A percentile compares a stretch with the other conserved stretches of the same genome.
phyloP scores from a whole-genome alignment of 129 eudicot genomes.

The Arctium lappa region DNA sequence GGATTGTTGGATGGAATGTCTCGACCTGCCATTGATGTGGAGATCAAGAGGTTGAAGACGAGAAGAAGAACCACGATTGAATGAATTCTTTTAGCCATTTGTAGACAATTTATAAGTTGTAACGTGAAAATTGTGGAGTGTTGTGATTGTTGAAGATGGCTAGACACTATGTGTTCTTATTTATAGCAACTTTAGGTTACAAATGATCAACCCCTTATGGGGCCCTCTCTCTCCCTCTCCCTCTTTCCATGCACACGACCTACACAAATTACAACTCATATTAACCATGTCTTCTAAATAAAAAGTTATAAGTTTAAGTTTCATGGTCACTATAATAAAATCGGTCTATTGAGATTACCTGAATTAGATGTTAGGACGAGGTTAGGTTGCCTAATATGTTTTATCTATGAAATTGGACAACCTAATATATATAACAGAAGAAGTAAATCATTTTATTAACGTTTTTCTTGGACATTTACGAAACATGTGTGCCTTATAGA shows the following conservation, averaged over 20 bases:
- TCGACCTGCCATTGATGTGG: conserved; percentile 17
- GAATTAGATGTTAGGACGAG: too few species aligned
- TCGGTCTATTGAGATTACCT: too few species aligned
- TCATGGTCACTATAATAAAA: too few species aligned
- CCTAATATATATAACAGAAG: too few species aligned
- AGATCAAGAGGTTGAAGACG: conserved; percentile 31
- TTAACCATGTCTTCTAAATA: too few species aligned
- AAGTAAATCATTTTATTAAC: too few species aligned
- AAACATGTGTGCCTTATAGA: too few species aligned
- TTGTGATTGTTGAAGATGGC: conserved; percentile 23
- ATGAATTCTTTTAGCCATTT: conserved; percentile 36
- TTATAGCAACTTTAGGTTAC: not conserved
- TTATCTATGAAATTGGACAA: too few species aligned
- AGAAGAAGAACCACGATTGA: conserved; percentile 13
- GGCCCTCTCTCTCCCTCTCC: not conserved
- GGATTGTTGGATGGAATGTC: conserved; percentile 21
- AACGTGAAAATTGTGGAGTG: not conserved
- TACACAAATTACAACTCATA: not conserved
- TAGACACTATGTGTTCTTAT: conserved; percentile 23
- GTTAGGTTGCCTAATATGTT: too few species aligned
- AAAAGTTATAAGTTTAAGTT: too few species aligned
- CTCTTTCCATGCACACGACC: not conserved
- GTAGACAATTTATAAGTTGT: not conserved
- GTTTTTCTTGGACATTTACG: too few species aligned
- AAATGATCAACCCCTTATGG: too few species aligned